phyloP scores from a whole-genome alignment of 2,329 filamentous ascomycete species.

The Aureobasidium lini region DNA sequence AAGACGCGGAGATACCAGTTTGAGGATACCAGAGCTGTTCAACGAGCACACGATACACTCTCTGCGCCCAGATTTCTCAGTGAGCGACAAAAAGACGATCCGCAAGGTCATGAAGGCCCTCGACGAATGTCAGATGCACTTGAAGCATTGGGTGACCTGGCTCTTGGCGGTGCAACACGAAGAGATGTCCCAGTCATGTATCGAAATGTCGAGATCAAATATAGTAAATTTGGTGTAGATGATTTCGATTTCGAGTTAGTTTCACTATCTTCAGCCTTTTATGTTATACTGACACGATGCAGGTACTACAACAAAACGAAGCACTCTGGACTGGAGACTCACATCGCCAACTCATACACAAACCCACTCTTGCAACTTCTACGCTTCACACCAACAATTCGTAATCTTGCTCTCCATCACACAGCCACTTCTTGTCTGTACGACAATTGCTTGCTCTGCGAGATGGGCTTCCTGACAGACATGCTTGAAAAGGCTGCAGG shows the following conservation, averaged over 20 bases:
- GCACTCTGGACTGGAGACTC: slow-evolving; percentile 88
- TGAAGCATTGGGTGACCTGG: slow-evolving; percentile 59
- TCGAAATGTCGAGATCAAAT: slow-evolving; percentile 93
- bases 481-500: slow-evolving; percentile 96
- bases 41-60: slow-evolving; percentile 55
- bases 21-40: slow-evolving; percentile 39
- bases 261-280: not conserved
- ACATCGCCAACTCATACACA: slow-evolving; percentile 94
- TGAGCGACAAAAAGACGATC: slow-evolving; percentile 67
- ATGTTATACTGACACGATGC: slow-evolving; percentile 20
- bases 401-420: slow-evolving; percentile 83
- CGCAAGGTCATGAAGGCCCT: slow-evolving; percentile 44
- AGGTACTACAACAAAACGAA: slow-evolving; percentile 91
- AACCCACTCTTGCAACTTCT: slow-evolving; percentile 88
- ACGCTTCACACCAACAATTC: slow-evolving; percentile 79
- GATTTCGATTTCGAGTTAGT: slow-evolving; percentile 92
- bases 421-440: slow-evolving; percentile 76
- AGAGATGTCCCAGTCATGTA: slow-evolving; percentile 84
- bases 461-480: slow-evolving; percentile 91
- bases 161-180: slow-evolving; percentile 63
- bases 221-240: slow-evolving; percentile 97
- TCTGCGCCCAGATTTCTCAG: slow-evolving; percentile 87
- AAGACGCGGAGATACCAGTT: slow-evolving; percentile 73
- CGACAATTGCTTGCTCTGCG: slow-evolving; percentile 82
- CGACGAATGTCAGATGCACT: slow-evolving; percentile 48